Conservation (phyloP, 1,139 yeast genomes). For the Hansenula sp. region DNA sequence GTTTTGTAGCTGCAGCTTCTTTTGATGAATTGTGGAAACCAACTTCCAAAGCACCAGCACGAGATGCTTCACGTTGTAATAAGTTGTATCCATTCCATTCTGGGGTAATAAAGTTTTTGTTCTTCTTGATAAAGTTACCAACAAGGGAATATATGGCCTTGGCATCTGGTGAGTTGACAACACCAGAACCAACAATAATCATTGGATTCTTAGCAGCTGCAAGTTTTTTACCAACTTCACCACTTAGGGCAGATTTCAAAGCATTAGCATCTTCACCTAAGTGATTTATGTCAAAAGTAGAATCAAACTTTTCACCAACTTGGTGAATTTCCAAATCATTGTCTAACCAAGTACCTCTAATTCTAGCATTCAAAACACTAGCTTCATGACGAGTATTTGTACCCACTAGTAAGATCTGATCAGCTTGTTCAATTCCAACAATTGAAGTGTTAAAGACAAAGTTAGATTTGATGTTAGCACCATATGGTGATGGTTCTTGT, state of each 20-base stretch:
- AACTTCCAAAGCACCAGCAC: conserved; percentile 81
- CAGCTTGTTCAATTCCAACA: conserved; percentile 79
- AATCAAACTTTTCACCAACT: conserved; percentile 73
- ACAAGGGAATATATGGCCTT: conserved; percentile 57
- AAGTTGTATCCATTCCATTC: conserved; percentile 84
- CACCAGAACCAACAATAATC: conserved; percentile 80
- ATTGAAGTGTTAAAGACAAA: conserved; percentile 78
- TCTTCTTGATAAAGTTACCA: conserved; percentile 57
- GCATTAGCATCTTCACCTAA: conserved; percentile 61
- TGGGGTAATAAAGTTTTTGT: conserved; percentile 55
- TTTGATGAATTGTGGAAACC: conserved; percentile 62
- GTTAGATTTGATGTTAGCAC: conserved; percentile 74
- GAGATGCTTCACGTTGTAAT: conserved; percentile 82
- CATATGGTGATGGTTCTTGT: conserved; percentile 57
- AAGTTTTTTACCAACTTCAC: conserved; percentile 68
- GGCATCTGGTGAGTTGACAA: conserved; percentile 65
- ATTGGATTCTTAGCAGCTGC: conserved; percentile 68
- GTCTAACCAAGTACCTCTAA: conserved; percentile 79
- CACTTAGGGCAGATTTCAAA: conserved; percentile 56
- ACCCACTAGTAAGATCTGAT: conserved; percentile 73
- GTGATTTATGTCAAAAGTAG: conserved; percentile 65
- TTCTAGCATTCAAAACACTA: conserved; percentile 80
- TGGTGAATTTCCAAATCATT: conserved; percentile 62
- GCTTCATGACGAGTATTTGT: conserved; percentile 92
- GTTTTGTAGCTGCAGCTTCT: conserved; percentile 40